phyloP scores from a whole-genome alignment of 371 early-diverging fungal genomes.

The Mortierella sp. region DNA sequence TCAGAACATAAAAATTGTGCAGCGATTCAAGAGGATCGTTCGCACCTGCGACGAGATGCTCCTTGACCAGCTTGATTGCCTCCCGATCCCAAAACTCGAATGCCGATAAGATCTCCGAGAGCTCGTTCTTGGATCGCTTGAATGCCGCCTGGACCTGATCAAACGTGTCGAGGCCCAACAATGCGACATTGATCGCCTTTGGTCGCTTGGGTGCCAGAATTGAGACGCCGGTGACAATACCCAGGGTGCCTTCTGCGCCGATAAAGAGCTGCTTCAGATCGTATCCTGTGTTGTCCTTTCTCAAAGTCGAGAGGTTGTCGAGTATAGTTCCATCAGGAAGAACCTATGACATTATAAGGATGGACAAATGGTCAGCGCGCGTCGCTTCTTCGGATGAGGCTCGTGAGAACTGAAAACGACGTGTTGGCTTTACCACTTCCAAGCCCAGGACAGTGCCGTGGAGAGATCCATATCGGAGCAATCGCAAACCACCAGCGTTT shows the following conservation, averaged over 20 bases:
- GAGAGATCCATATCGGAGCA: conserved; percentile 91
- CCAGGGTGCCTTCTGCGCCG: conserved; percentile 96
- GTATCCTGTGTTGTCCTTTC: conserved; percentile 92
- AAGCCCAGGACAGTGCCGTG: conserved; percentile 92
- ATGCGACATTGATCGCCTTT: conserved; percentile 80
- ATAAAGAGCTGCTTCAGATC: conserved; percentile 96
- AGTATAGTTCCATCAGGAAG: conserved; percentile 92
- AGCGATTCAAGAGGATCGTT: conserved; percentile 74
- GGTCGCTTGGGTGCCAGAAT: conserved; percentile 81
- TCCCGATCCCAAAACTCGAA: conserved; percentile 96
- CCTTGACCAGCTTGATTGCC: conserved; percentile 77
- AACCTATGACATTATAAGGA: conserved; percentile 66
- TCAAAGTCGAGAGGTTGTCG: conserved; percentile 82
- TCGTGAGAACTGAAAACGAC: background rate
- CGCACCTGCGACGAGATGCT: conserved; percentile 69
- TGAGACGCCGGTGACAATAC: conserved; percentile 91
- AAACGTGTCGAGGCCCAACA: conserved; percentile 83
- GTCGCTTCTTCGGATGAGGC: background rate
- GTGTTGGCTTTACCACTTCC: conserved; percentile 71
- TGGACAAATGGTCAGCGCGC: background rate
- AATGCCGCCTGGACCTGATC: conserved; percentile 88
- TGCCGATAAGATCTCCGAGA: conserved; percentile 94
- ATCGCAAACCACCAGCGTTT: conserved; percentile 95
- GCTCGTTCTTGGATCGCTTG: conserved; percentile 77
- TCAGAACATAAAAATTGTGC: conserved; percentile 91